Conservation (phyloP, 139 green algal species). For the Marvania coccoides region DNA sequence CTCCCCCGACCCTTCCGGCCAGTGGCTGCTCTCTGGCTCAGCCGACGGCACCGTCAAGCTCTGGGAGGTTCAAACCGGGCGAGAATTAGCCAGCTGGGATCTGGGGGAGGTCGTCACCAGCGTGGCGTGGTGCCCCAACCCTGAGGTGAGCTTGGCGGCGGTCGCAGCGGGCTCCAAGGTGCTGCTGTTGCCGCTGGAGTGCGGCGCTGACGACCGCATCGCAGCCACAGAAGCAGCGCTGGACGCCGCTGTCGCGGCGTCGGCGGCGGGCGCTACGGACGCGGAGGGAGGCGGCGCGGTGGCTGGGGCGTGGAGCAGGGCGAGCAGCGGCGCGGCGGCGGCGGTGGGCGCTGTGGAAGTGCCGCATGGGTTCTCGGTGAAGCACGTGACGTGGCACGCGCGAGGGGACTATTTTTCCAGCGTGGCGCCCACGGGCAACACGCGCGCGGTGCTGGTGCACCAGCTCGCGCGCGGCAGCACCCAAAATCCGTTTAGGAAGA, state of each 20-base stretch:
- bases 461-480: slow-evolving; percentile 72
- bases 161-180: slow-evolving; percentile 40
- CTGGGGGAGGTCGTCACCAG: slow-evolving; percentile 38
- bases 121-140: slow-evolving; percentile 68
- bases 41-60: slow-evolving; percentile 63
- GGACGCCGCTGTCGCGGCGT: not conserved
- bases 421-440: slow-evolving; percentile 69
- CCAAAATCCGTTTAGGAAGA: slow-evolving; percentile 94
- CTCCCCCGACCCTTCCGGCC: slow-evolving; percentile 50
- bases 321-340: not conserved
- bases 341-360: slow-evolving; percentile 15
- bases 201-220: slow-evolving; percentile 9
- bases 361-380: slow-evolving; percentile 34
- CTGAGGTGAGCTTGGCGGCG: slow-evolving; percentile 34
- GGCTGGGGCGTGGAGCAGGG: not conserved
- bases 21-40: slow-evolving; percentile 75
- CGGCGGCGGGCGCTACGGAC: not conserved
- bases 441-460: slow-evolving; percentile 88
- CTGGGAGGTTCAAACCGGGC: slow-evolving; percentile 79
- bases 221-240: slow-evolving; percentile 8
- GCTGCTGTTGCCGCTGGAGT: slow-evolving; percentile 45
- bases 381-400: slow-evolving; percentile 74
- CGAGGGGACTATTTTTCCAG: slow-evolving; percentile 89
- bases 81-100: slow-evolving; percentile 38
- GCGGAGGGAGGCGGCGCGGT: not conserved